Conservation (phyloP, 2,329 filamentous ascomycete species). For the Ceratocystis eucalypticola region DNA sequence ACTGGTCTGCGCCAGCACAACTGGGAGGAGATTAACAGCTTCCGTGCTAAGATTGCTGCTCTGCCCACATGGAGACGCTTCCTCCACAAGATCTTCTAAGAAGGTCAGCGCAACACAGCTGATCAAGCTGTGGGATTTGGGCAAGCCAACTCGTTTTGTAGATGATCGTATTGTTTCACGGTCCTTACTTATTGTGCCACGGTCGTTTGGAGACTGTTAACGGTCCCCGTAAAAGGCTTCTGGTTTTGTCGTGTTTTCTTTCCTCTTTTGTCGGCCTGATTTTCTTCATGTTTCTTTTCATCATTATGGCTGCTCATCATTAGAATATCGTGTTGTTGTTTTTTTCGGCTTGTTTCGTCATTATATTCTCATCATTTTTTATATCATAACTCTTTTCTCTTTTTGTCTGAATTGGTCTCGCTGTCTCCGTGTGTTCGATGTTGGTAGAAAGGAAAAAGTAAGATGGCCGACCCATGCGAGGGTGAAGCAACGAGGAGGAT, state of each 20-base stretch:
- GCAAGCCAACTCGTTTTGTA: neutral
- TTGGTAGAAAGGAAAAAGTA: neutral
- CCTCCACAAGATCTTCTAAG: slow-evolving; percentile 29
- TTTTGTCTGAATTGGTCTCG: neutral
- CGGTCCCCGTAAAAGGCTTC: neutral
- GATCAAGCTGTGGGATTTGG: neutral
- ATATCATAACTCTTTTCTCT: neutral
- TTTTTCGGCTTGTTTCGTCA: neutral
- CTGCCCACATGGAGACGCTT: slow-evolving; percentile 39
- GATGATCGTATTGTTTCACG: neutral
- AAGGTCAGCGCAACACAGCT: neutral
- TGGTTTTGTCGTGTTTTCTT: slow-evolving; percentile 11
- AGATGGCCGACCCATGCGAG: no score
- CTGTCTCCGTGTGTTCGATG: neutral
- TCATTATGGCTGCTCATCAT: neutral
- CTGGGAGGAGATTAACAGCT: slow-evolving; percentile 48
- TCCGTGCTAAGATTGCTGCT: slow-evolving; percentile 35
- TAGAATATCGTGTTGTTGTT: slow-evolving; percentile 2
- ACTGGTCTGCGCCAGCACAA: slow-evolving; percentile 50
- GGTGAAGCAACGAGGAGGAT: no score
- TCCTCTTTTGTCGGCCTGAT: neutral
- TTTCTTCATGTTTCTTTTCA: neutral
- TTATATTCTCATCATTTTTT: neutral
- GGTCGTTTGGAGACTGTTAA: neutral
- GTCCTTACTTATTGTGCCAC: neutral